phyloP scores from a whole-genome alignment of 495 filamentous ascomycete species.

The Usnea hakonensis region DNA sequence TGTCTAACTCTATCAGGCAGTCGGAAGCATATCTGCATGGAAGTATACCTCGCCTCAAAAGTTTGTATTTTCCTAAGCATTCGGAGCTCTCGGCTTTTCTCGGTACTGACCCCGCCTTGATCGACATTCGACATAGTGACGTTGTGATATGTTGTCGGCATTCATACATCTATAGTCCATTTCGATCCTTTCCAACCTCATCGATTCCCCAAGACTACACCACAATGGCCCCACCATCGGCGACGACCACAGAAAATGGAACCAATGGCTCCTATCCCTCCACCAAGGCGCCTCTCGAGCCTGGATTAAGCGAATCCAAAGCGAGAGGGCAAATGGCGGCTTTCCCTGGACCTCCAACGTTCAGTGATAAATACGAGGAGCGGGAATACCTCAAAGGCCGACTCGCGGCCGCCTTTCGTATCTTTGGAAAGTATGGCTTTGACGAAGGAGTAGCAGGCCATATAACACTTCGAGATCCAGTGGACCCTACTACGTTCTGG shows the following conservation, averaged over 20 bases:
- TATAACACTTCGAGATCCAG: constrained; percentile 58
- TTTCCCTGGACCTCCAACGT: constrained; percentile 46
- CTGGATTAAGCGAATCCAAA: constrained; percentile 15
- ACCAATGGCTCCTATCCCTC: constrained; percentile 19
- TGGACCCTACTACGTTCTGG: constrained; percentile 65
- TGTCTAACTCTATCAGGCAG: background rate
- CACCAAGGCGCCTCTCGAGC: constrained; percentile 19
- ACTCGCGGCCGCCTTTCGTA: constrained; percentile 58
- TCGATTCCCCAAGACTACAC: background rate
- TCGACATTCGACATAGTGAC: no score
- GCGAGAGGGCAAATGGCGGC: constrained; percentile 37
- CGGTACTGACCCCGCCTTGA: background rate
- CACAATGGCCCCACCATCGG: constrained; percentile 25
- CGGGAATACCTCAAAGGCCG: constrained; percentile 59
- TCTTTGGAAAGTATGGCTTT: constrained; percentile 62
- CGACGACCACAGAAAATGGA: constrained; percentile 13
- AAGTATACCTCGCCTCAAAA: no score
- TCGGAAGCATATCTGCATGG: background rate
- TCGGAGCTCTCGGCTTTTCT: background rate
- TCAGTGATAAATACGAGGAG: constrained; percentile 53
- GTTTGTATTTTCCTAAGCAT: background rate
- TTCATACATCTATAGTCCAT: no score
- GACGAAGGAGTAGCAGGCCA: constrained; percentile 57
- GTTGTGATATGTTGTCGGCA: no score
- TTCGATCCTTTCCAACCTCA: background rate